Conservation (phyloP, 192 early-diverging fungal species). For the Coemansia sp. region DNA sequence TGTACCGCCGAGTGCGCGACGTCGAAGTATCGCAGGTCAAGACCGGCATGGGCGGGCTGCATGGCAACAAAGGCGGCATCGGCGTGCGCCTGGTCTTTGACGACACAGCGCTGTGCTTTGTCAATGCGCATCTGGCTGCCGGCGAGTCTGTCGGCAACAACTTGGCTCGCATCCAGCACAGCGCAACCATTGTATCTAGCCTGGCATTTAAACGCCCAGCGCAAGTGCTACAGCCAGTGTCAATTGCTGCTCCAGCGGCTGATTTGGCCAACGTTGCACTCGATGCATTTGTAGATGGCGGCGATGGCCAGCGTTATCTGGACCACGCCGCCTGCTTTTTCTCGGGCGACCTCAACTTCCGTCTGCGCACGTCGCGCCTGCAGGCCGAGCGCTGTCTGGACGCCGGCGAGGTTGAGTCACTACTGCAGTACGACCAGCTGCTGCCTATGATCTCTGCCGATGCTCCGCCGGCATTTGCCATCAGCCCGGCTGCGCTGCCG, state of each 20-base stretch:
- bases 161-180: constrained; percentile 78
- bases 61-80: constrained; percentile 94
- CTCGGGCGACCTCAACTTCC: constrained; percentile 95
- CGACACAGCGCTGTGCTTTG: constrained; percentile 84
- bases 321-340: constrained; percentile 75
- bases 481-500: constrained; percentile 1
- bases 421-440: constrained; percentile 69
- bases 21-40: constrained; percentile 74
- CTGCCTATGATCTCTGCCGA: constrained; percentile 30
- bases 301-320: constrained; percentile 82
- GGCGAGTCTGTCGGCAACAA: constrained; percentile 66
- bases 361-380: constrained; percentile 72
- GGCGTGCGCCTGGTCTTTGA: constrained; percentile 74
- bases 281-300: constrained; percentile 63
- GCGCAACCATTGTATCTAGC: constrained; percentile 52
- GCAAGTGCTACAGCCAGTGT: constrained; percentile 5
- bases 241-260: constrained; percentile 51
- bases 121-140: constrained; percentile 92
- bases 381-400: constrained; percentile 59
- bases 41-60: constrained; percentile 83
- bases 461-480: constrained; percentile 3
- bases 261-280: constrained; percentile 56
- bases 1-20: constrained; percentile 55
- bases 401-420: constrained; percentile 56
- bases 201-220: constrained; percentile 25